These are phyloP conservation scores for Diplosphaera chodatii DNA, from an alignment of 139 green algal species.

Conservation along the genomic window DNA sequence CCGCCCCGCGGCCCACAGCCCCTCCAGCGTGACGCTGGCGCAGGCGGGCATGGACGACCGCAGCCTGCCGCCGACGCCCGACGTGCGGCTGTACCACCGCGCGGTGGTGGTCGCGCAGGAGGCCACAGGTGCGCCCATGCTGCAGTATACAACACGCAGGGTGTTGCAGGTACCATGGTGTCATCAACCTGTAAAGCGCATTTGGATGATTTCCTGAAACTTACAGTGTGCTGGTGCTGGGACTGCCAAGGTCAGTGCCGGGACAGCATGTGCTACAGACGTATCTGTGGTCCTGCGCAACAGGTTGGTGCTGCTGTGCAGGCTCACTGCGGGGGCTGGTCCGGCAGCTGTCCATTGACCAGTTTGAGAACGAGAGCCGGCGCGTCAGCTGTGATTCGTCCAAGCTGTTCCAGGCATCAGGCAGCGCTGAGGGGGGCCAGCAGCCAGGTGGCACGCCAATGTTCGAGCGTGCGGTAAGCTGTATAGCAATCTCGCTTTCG, in stretches of 20 bases:
- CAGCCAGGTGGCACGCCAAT: slow-evolving; percentile 29
- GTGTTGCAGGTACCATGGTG: too few relatives aligned
- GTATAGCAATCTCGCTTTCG: too few relatives aligned
- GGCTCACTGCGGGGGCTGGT: slow-evolving; percentile 72
- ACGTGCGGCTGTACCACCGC: slow-evolving; percentile 87
- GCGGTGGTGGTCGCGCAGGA: slow-evolving; percentile 85
- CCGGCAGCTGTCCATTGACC: slow-evolving; percentile 93
- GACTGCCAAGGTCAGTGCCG: too few relatives aligned
- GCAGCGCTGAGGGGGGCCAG: slow-evolving; percentile 15
- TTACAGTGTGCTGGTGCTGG: too few relatives aligned
- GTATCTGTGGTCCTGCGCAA: too few relatives aligned
- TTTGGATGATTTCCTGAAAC: too few relatives aligned
- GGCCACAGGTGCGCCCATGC: slow-evolving; percentile 11
- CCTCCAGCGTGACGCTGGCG: slow-evolving; percentile 35
- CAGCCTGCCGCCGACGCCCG: slow-evolving; percentile 57
- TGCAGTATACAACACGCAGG: too few relatives aligned
- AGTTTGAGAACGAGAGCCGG: slow-evolving; percentile 96
- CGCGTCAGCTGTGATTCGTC: slow-evolving; percentile 49
- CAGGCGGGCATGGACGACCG: slow-evolving; percentile 24
- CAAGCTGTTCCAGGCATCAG: not conserved
- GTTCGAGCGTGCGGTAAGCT: slow-evolving; percentile 32
- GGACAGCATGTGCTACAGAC: too few relatives aligned
- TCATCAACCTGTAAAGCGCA: too few relatives aligned
- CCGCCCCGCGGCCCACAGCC: not conserved
- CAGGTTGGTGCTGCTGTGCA: not conserved